Conservation (phyloP, 2,329 filamentous ascomycete genomes). For the Chrysosphaeria jannelii region DNA sequence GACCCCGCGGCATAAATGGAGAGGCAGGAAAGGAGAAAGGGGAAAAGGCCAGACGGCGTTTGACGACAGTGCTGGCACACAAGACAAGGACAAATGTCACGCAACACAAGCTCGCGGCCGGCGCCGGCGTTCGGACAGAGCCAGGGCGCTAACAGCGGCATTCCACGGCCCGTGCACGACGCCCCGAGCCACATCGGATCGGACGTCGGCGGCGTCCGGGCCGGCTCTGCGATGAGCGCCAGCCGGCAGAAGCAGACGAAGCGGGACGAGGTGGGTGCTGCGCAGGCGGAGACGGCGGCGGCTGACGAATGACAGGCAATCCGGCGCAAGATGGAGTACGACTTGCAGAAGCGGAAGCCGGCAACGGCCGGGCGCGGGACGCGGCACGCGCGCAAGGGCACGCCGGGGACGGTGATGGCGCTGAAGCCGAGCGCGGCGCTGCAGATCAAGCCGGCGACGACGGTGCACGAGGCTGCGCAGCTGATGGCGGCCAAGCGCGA, state of each 20-base stretch:
- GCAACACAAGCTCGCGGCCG: slow-evolving; percentile 35
- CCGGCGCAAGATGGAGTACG: slow-evolving; percentile 82
- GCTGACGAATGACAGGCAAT: slow-evolving; percentile 37
- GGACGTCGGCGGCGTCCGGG: slow-evolving; percentile 15
- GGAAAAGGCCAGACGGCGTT: too few relatives aligned
- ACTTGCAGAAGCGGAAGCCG: slow-evolving; percentile 92
- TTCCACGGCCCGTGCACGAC: slow-evolving; percentile 44
- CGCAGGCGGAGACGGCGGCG: too few relatives aligned
- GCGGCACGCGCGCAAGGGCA: slow-evolving; percentile 69
- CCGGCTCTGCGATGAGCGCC: slow-evolving; percentile 47
- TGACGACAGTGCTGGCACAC: too few relatives aligned
- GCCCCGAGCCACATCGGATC: slow-evolving; percentile 5
- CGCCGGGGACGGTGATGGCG: slow-evolving; percentile 82
- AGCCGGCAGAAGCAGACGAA: slow-evolving; percentile 92
- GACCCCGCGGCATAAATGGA: too few relatives aligned
- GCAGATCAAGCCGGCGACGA: slow-evolving; percentile 87
- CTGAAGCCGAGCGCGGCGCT: slow-evolving; percentile 85
- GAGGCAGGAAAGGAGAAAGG: too few relatives aligned
- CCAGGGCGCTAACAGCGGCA: slow-evolving; percentile 29
- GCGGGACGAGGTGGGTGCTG: slow-evolving; percentile 64
- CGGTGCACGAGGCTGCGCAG: slow-evolving; percentile 85
- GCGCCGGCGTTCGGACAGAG: slow-evolving; percentile 31
- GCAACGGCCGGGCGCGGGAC: slow-evolving; percentile 44
- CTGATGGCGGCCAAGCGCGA: slow-evolving; percentile 97
- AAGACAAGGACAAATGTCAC: too few relatives aligned